Conservation (phyloP, 2,329 filamentous ascomycete genomes). For the Sporothrix protearum region DNA sequence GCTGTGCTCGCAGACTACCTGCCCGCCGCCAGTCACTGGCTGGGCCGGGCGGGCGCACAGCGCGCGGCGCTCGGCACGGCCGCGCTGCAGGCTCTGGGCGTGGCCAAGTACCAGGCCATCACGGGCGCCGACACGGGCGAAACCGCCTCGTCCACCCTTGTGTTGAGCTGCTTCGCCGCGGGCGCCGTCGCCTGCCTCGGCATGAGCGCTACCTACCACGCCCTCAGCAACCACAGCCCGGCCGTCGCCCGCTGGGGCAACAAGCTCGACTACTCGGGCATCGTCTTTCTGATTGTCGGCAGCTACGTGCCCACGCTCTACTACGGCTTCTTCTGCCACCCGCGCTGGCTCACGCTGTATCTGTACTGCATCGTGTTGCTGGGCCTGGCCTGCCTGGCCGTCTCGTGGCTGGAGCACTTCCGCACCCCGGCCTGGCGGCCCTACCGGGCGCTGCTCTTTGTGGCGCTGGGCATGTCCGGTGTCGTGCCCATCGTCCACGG, state of each 20-base stretch:
- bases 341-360: constrained; percentile 64
- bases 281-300: constrained; percentile 86
- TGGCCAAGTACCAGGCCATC: constrained; percentile 6
- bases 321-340: constrained; percentile 76
- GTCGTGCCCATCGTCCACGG: constrained; percentile 81
- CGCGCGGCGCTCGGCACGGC: background rate
- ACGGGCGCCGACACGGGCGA: background rate
- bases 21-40: background rate
- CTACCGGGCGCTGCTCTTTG: constrained; percentile 85
- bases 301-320: constrained; percentile 86
- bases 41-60: background rate
- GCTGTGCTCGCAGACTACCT: background rate
- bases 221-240: constrained; percentile 79
- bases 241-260: constrained; percentile 79
- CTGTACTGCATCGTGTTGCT: constrained; percentile 74
- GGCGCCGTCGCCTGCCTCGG: constrained; percentile 70
- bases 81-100: background rate
- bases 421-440: constrained; percentile 79
- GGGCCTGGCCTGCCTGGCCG: constrained; percentile 69
- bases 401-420: constrained; percentile 78
- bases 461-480: constrained; percentile 78
- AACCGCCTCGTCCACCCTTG: constrained; percentile 57
- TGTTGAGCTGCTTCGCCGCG: constrained; percentile 73
- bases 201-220: constrained; percentile 82
- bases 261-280: constrained; percentile 90